Base-by-base conservation (phyloP, 192 early-diverging fungal species). In the Entomortierella lignicola region DNA sequence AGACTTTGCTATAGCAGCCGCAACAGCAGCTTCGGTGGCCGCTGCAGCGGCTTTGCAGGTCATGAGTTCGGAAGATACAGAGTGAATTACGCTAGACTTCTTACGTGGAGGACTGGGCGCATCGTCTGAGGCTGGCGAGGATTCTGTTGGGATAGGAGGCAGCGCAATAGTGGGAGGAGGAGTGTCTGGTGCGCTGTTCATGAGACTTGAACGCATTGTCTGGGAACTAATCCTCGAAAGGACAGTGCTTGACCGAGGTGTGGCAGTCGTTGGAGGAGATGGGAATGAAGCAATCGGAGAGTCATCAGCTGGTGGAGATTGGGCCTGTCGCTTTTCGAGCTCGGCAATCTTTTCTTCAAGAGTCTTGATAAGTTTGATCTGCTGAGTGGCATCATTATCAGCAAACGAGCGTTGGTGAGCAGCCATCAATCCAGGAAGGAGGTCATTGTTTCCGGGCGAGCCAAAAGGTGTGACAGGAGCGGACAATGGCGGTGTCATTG, bases 271-370 rank as follows among this genome's bases (percentile, higher is more conserved):
- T 31, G 68, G 66, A 43, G 75, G 75, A 0, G 68, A 65, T 3
- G 75, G 75, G 63, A 79, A 79, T 20, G 70, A 55, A 1, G 55
- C 15, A 18, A 21, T 20, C 25, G 51, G 47, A 15, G 66, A 47
- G 6, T 77, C 57, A 1, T 69, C 55, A 0, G 39, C 52, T 3
- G 48, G 39, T 41, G 60, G 50, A 4, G 27, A 25, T 7, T 39
- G 17, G 23, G 18, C 47, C 5, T n/a, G n/a, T n/a, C 66, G 66
- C 62, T 79, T 79, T 62, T 79, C 75, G 2, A 79, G 63, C 32
- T 79, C 67, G 1, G 57, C 67, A 61, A 79, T 70, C 67, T 79
- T 79, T 18, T 69, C 67, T 43, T 79, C 75, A 39, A 79, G 50
- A 4, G 75, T 54, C 58, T 66, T 79, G 63, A 79, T 79, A 18